These are phyloP conservation scores for Leishmania gerbilli DNA, from an alignment of 208 protist genomes.

Conservation along the genomic window DNA sequence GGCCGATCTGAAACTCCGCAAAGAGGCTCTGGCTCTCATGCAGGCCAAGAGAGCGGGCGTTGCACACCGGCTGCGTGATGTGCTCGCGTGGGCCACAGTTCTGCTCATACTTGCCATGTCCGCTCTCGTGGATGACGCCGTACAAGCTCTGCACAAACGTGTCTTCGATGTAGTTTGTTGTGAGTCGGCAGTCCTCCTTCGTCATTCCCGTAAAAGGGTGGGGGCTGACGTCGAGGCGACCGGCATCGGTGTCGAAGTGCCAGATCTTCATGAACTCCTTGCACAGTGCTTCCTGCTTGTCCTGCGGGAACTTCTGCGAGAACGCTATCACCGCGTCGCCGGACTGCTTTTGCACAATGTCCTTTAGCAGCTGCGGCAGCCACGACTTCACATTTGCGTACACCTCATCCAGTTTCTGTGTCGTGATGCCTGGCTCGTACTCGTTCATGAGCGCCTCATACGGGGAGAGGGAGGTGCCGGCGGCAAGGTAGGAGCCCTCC, in stretches of 20 bases:
- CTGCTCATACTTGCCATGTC: constrained; percentile 92
- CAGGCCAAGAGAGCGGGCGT: constrained; percentile 71
- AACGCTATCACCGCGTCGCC: constrained; percentile 29
- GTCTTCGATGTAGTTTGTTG: constrained; percentile 71
- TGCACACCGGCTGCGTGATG: constrained; percentile 61
- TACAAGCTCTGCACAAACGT: constrained; percentile 60
- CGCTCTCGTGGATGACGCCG: constrained; percentile 85
- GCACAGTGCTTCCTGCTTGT: constrained; percentile 63
- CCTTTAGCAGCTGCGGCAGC: constrained; percentile 74
- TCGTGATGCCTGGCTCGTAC: constrained; percentile 84
- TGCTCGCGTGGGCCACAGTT: constrained; percentile 72
- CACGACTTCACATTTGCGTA: constrained; percentile 78
- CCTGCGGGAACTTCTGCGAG: constrained; percentile 45
- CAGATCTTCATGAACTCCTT: constrained; percentile 59
- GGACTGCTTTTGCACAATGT: constrained; percentile 63
- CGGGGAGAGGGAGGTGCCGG: constrained; percentile 40
- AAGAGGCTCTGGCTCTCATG: constrained; percentile 93
- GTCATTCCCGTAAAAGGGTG: constrained; percentile 90
- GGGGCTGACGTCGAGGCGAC: constrained; percentile 82
- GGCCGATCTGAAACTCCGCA: constrained; percentile 77
- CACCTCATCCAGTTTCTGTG: constrained; percentile 58
- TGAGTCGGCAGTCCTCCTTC: constrained; percentile 87
- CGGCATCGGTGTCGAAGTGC: constrained; percentile 83
- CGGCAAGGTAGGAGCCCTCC: constrained; percentile 58
- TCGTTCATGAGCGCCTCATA: constrained; percentile 83